Base-by-base conservation (phyloP, 768 basidiomycete species). In the Galerina sulciceps region DNA sequence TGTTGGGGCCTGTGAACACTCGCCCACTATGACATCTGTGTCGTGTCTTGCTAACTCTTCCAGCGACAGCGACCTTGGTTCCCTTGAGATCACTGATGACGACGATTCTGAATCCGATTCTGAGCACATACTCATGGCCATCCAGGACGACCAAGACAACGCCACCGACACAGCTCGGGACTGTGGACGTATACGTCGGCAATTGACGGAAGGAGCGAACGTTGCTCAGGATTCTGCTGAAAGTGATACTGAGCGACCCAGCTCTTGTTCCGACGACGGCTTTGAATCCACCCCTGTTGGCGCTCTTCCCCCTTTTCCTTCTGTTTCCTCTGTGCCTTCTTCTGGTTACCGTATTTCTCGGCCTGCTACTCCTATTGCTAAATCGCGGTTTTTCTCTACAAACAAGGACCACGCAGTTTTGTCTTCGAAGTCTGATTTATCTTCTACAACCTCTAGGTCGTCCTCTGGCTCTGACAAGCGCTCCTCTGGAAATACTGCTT, bases 21-120 rank as follows among this genome's bases (percentile, higher is more conserved):
- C 47, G 4, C 31, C 52, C 15, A 48, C 40, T 20, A 15, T 38
- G 23, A 14, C n/a, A 17, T 26, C 38, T 23, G 37, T 53, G 8
- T 40, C 58, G 20, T 45, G 58, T 20, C 45, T 55, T 40, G 57
- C 57, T 45, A 52, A 58, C 13, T 46, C 59, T 36, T 54, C 63
- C 57, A 76, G 75, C 62, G 71, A 70, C 58, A 74, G 69, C 46
- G 75, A 74, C 58, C 64, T 77, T 45, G 75, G 47, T 26, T 62
- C 60, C 10, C 57, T 64, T 11, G 60, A 65, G 42, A 59, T 54
- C 53, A 58, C 44, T 31, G 58, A 57, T 15, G 45, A 38, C n/a
- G 60, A 51, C 8, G 40, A 57, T 31, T 44, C 53, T 6, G 57
- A 59, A 14, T 48, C 56, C 4, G 60, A 58, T 35, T 41, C 44